Evolutionary conservation across 2,329 filamentous ascomycete genomes (phyloP).

Genomic region (Epichloe festucae): DNA sequence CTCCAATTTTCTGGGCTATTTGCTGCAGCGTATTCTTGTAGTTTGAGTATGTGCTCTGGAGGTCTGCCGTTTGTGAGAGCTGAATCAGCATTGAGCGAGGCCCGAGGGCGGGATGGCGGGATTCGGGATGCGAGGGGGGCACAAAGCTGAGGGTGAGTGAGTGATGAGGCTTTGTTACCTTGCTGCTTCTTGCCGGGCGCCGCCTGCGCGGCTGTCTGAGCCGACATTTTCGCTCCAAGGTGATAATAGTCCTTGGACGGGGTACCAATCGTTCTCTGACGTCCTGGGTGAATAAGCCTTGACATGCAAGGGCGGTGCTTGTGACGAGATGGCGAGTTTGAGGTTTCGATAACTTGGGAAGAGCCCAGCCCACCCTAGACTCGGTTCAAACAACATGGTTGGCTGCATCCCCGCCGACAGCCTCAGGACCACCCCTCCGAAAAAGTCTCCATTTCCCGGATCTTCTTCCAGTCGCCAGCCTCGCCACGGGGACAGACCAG

Average conservation of each 20-base stretch:
- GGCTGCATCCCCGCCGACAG: neutral
- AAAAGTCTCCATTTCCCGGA: neutral
- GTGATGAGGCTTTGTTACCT: conserved; percentile 30
- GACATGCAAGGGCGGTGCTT: neutral
- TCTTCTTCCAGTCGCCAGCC: neutral
- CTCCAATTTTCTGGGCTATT: conserved; percentile 89
- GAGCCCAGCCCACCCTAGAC: neutral
- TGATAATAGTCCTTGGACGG: no score
- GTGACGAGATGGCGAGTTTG: neutral
- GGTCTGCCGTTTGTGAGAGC: conserved; percentile 37
- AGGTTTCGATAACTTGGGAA: neutral
- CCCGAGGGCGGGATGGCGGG: neutral
- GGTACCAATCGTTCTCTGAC: neutral
- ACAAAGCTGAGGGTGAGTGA: no score
- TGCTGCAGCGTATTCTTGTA: conserved; percentile 74
- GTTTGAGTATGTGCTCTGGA: conserved; percentile 67
- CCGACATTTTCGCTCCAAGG: conserved; percentile 7
- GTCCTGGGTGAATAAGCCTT: neutral
- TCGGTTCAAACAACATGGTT: neutral
- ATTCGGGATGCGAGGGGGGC: no score
- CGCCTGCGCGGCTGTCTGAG: conserved; percentile 21
- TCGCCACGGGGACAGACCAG: neutral
- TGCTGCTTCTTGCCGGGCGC: conserved; percentile 58
- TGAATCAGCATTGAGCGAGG: neutral
- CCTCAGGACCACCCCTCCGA: neutral